These are phyloP conservation scores for Aureobasidium leucospermi DNA, from an alignment of 2,329 filamentous ascomycete species.

Conservation along the genomic window DNA sequence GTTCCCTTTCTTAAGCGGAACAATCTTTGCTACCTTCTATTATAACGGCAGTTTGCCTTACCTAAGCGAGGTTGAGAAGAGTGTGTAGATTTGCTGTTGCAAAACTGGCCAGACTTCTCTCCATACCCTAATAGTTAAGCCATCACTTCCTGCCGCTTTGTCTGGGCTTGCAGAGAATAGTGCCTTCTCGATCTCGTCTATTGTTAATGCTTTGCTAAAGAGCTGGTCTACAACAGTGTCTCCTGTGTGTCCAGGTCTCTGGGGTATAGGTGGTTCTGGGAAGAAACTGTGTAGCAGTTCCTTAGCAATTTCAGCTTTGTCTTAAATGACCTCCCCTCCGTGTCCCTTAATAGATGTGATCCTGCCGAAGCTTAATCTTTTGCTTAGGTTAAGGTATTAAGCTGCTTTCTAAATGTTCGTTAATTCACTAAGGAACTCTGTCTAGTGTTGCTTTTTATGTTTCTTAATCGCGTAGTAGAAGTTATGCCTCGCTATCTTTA, in stretches of 20 bases:
- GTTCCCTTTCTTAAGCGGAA: conserved; percentile 22
- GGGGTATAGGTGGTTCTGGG: not conserved
- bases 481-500: too few relatives aligned
- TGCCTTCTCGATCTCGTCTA: not conserved
- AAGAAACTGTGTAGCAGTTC: conserved; percentile 9
- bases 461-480: too few relatives aligned
- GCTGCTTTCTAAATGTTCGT: conserved; percentile 13
- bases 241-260: not conserved
- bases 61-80: conserved; percentile 19
- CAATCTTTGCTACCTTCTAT: conserved; percentile 23
- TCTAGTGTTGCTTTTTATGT: conserved; percentile 1
- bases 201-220: not conserved
- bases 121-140: conserved; percentile 19
- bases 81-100: conserved; percentile 18
- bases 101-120: conserved; percentile 21
- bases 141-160: conserved; percentile 16
- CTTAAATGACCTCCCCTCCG: not conserved
- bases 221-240: not conserved
- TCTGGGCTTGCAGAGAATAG: conserved; percentile 10
- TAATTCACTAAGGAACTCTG: conserved; percentile 6
- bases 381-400: not conserved
- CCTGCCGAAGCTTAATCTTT: not conserved
- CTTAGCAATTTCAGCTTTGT: conserved; percentile 7
- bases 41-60: conserved; percentile 20
- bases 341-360: not conserved